Conservation (phyloP, 2,329 filamentous ascomycete species). For the Clarireedia paspali region DNA sequence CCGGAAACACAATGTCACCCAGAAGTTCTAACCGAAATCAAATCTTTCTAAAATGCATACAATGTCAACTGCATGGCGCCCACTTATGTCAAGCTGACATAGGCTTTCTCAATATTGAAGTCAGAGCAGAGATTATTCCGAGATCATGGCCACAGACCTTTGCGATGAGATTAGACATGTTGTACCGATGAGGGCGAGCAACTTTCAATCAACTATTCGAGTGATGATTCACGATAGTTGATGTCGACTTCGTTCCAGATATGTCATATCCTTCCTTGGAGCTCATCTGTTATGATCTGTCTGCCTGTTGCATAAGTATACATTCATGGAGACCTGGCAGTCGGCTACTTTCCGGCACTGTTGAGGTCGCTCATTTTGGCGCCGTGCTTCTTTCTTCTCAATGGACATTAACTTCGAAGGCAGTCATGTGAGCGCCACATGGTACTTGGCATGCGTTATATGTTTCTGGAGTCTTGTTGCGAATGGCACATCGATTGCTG, state of each 20-base stretch:
- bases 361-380: neutral
- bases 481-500: neutral
- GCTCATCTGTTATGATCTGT: neutral
- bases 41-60: neutral
- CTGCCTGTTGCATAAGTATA: neutral
- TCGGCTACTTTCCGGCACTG: neutral
- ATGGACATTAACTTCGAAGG: neutral
- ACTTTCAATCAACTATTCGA: neutral
- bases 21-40: neutral
- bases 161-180: no score
- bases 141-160: neutral
- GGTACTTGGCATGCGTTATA: neutral
- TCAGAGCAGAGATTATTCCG: neutral
- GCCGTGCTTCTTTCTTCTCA: neutral
- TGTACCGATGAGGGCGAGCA: neutral
- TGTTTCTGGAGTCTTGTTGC: neutral
- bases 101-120: neutral
- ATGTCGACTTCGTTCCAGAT: no score
- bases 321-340: neutral
- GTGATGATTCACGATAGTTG: neutral
- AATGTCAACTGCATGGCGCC: neutral
- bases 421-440: constrained; percentile 1
- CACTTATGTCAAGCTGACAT: neutral
- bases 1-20: neutral
- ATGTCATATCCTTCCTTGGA: no score